These are phyloP conservation scores for Trichoderma afroharzianum DNA, from an alignment of 2,329 filamentous ascomycete genomes.

Conservation along the genomic window DNA sequence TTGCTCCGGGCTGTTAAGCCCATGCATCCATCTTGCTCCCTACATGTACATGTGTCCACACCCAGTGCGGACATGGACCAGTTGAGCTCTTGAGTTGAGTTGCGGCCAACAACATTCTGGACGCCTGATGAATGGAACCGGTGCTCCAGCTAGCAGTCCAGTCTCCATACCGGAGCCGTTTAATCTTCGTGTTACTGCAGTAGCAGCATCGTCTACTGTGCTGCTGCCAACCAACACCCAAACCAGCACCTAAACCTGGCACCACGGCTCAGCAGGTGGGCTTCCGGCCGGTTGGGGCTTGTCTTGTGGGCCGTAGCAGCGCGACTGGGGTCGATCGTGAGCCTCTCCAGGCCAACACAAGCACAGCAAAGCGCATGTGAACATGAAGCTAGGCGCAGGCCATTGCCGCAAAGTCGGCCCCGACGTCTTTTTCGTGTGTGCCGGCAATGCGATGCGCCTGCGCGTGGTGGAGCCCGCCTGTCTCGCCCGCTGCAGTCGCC, in stretches of 20 bases:
- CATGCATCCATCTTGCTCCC: neutral
- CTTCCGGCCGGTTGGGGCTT: conserved; percentile 1
- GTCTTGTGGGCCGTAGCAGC: neutral
- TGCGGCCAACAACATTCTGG: neutral
- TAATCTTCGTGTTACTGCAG: neutral
- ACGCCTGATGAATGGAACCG: neutral
- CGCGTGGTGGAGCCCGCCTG: conserved; percentile 2
- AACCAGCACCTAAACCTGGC: neutral
- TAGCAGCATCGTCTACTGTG: neutral
- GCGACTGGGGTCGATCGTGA: neutral
- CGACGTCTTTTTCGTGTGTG: neutral
- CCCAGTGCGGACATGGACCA: neutral
- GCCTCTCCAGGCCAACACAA: neutral
- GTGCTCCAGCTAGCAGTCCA: neutral
- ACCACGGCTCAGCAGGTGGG: neutral
- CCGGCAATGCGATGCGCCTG: conserved; percentile 7
- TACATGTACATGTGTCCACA: neutral
- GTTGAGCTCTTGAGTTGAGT: neutral
- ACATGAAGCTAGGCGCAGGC: neutral
- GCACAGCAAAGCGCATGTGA: neutral
- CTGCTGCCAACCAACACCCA: neutral
- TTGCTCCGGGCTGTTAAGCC: neutral
- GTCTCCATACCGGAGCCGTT: neutral
- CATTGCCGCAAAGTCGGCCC: neutral
- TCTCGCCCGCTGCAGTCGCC: neutral